Evolutionary conservation across 1,284 basidiomycete genomes (phyloP), one percentile per base, ranked within the genome.

Genomic region (Marasmius tenuissimus): DNA sequence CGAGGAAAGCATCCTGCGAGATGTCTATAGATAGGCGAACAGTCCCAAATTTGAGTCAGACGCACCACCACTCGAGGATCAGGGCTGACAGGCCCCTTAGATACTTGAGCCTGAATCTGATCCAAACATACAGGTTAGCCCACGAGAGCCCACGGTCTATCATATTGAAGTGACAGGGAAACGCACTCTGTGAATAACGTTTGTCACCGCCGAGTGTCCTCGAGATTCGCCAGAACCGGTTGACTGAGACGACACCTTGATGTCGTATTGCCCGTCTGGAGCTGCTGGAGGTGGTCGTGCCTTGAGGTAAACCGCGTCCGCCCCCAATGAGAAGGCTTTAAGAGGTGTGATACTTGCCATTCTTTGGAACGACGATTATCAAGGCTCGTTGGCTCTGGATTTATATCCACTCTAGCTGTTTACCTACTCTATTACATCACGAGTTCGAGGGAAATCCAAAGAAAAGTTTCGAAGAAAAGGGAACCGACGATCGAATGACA

Each of bases 251-350:
- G 66, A 62, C 35, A 70, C 63, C 58, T 75, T 64, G 69, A 70
- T 72, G 55, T 75, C 73, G 60, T 75, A 75, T 22, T 70, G 69
- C 4, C 73, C 73, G 60, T 70, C 69, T 4, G 73, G 73, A 0
- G 67, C 67, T 37, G 64, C 61, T 22, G 73, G 73, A 0, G 68
- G 64, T 37, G 69, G 61, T 37, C 73, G 67, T 39, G 67, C 65
- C 16, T 69, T 66, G 48, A 75, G 70, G 63, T 72, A 71, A 34
- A 62, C 61, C 4, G 69, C 67, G 40, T 75, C 73, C 11, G 68
- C 67, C 11, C 63, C 70, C 20, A 71, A 61, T 1, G 65, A 54
- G 55, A 70, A 66, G 12, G 54, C 65, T 48, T 67, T 51, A 27
- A 67, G 53, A 16, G 68, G 66, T 40, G 65, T 59, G 27, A 68